Evolutionary conservation across 495 filamentous ascomycete species (phyloP).

Genomic region (Neurospora sp.): DNA sequence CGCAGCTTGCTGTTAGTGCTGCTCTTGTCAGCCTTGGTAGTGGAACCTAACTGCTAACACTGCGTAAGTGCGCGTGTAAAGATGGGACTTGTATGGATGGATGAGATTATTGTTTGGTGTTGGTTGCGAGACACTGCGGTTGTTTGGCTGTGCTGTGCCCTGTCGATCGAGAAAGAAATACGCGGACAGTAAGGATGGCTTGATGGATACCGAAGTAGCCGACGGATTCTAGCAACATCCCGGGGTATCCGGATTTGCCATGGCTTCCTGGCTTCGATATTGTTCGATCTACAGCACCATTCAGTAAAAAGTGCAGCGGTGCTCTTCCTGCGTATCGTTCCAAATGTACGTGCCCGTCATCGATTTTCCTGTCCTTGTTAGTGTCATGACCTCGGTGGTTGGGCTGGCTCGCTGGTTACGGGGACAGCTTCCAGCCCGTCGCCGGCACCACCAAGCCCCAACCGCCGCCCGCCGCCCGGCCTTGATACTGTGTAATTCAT

Average conservation of each 20-base stretch:
- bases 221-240: not conserved
- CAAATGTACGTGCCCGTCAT: not conserved
- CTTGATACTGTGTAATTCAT: too few species aligned
- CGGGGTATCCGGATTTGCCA: not conserved
- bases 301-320: not conserved
- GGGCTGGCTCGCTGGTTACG: not conserved
- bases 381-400: not conserved
- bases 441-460: not conserved
- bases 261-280: not conserved
- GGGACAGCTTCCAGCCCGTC: not conserved
- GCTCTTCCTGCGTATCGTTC: not conserved
- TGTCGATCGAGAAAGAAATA: not conserved
- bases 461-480: too few species aligned
- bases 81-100: not conserved
- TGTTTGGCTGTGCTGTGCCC: not conserved
- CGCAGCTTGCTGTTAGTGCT: not conserved
- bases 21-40: not conserved
- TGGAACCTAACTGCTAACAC: not conserved
- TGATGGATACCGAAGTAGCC: not conserved
- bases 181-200: not conserved
- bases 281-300: not conserved
- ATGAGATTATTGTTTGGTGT: not conserved
- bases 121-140: not conserved
- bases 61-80: not conserved
- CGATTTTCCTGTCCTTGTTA: not conserved